Base-by-base conservation (phyloP, 176 grass and related monocot species). In the Microstegium vimineum region DNA sequence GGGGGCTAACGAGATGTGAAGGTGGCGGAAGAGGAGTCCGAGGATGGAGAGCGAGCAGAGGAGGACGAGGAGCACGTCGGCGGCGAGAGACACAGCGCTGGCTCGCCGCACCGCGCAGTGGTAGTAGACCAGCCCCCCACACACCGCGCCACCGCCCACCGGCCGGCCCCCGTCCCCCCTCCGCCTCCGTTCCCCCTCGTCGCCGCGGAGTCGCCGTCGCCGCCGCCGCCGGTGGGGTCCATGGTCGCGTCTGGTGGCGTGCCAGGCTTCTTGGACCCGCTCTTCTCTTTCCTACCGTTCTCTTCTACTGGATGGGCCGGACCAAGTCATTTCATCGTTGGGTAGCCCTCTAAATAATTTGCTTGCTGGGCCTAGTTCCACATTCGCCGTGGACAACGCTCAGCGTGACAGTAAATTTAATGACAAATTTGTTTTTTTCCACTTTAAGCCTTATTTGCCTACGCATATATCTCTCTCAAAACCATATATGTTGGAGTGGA, bases 1-100 rank as follows among this genome's bases (percentile, higher is more conserved):
- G 5, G 33, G 18, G 11, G 33, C 93, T 63, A 59, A 98, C 93
- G 93, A 93, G 91, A 99, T 95, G 76, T 90, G 90, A 9, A 99
- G 89, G 91, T 99, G 93, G 47, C 93, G 91, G 84, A 99, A 95
- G 77, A 99, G 89, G 57, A 95, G 84, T 40, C 93, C 96, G 63
- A 99, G 85, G 83, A 99, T 93, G 68, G 93, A 89, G 73, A 99
- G 96, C 25, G 96, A 99, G 80, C 93, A 99, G 62, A 99, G 93
- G 67, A 99, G 93, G 79, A 99, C 90, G 85, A 94, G 88, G 49
- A 99, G 82, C 70, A 95, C 93, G 90, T 99, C 93, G 40, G 91
- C 89, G 79, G 90, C 83, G 64, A 95, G 96, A 78, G 96, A 99
- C 33, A 95, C 87, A 33, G 87, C 61, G 73, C 96, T 95, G 37